phyloP scores from a whole-genome alignment of 2,329 filamentous ascomycete genomes.

The Fusarium foetens region DNA sequence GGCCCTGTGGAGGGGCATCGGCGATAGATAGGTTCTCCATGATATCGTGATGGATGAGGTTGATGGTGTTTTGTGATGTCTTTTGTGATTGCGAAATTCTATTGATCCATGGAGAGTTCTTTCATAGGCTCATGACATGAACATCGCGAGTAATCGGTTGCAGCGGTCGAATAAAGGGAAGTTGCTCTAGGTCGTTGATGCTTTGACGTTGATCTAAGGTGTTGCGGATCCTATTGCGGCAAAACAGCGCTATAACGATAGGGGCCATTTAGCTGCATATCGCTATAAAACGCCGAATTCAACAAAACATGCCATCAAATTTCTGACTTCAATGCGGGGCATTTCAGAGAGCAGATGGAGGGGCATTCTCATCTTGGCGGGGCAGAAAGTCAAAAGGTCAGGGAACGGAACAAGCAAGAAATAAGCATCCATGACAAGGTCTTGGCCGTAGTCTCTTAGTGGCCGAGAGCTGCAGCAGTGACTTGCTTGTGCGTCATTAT shows the following conservation, averaged over 20 bases:
- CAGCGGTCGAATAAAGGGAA: constrained; percentile 25
- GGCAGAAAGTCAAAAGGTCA: constrained; percentile 31
- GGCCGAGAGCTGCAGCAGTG: constrained; percentile 33
- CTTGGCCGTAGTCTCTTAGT: constrained; percentile 28
- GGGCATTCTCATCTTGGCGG: constrained; percentile 42
- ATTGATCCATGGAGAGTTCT: constrained; percentile 37
- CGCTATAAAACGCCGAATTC: constrained; percentile 12
- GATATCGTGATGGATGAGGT: constrained; percentile 40
- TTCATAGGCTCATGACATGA: constrained; percentile 35
- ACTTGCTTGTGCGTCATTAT: constrained; percentile 37
- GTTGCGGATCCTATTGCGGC: constrained; percentile 37
- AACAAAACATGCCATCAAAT: constrained; percentile 14
- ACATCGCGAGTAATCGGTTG: constrained; percentile 36
- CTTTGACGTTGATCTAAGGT: constrained; percentile 38
- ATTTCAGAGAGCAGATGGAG: constrained; percentile 33
- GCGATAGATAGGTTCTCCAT: constrained; percentile 67
- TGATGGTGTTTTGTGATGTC: constrained; percentile 1
- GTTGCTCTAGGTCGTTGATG: constrained; percentile 38
- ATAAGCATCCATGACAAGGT: constrained; percentile 35
- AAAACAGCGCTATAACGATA: constrained; percentile 37
- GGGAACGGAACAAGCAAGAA: constrained; percentile 15
- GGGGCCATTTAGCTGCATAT: constrained; percentile 25
- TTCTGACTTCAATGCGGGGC: constrained; percentile 36
- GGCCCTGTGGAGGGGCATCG: constrained; percentile 58
- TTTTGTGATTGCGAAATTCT: constrained; percentile 18